Conservation (phyloP, 345 rosid species). For the Reutealis trisperma region DNA sequence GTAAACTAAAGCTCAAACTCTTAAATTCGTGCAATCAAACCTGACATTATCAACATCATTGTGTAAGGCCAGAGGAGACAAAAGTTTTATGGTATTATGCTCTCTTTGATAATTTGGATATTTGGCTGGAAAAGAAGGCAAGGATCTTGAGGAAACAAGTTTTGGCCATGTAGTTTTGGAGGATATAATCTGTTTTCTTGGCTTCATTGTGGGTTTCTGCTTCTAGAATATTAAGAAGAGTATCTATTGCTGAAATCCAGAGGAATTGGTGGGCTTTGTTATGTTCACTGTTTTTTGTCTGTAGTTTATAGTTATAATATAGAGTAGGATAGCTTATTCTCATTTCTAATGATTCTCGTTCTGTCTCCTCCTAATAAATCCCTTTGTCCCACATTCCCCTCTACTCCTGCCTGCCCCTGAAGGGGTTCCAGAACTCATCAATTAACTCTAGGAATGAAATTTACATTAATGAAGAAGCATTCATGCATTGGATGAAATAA, state of each 20-base stretch:
- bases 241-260: background rate
- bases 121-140: slow-evolving; percentile 3
- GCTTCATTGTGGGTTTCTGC: background rate
- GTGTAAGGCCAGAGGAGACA: background rate
- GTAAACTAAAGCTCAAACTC: slow-evolving; percentile 33
- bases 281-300: background rate
- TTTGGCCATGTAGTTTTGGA: background rate
- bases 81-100: background rate
- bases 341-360: background rate
- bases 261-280: background rate
- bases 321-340: background rate
- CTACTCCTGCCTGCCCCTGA: no score
- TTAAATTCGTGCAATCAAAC: slow-evolving; percentile 9
- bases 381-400: no score
- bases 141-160: background rate
- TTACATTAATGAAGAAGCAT: no score
- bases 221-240: background rate
- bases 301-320: background rate
- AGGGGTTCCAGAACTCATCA: no score
- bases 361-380: background rate
- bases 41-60: background rate
- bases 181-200: background rate
- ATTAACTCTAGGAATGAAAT: no score
- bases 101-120: background rate
- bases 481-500: no score